Evolutionary conservation across 345 rosid genomes (phyloP).

Genomic region (Combretum micranthum): DNA sequence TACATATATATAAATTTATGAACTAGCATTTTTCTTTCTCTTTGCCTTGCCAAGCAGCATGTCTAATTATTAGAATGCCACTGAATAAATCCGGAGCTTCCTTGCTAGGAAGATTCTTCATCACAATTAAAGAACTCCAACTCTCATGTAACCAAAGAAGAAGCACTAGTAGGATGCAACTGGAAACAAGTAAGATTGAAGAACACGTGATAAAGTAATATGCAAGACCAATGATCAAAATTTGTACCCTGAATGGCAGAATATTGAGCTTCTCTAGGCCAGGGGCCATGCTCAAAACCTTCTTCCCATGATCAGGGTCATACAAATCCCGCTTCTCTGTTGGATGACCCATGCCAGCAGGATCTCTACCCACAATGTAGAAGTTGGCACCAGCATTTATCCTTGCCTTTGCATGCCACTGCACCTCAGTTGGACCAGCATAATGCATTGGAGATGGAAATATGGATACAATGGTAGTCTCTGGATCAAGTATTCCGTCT

Average conservation of each 20-base stretch:
- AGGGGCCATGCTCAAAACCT: conserved; percentile 96
- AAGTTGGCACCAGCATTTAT: conserved; percentile 96
- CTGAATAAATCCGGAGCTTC: too few species aligned
- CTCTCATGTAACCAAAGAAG: too few species aligned
- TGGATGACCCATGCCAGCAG: conserved; percentile 98
- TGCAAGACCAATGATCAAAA: not conserved
- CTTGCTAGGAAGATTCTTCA: too few species aligned
- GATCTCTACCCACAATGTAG: conserved; percentile 97
- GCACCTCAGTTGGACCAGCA: conserved; percentile 99
- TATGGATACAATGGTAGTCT: conserved; percentile 86
- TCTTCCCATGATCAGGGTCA: conserved; percentile 95
- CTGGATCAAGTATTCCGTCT: conserved; percentile 87
- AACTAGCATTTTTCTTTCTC: too few species aligned
- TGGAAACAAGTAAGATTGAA: not conserved
- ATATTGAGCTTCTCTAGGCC: conserved; percentile 92
- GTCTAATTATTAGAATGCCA: too few species aligned
- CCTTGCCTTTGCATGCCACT: conserved; percentile 99
- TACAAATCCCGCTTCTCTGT: conserved; percentile 89
- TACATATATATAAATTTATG: too few species aligned
- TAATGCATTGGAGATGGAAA: conserved; percentile 98
- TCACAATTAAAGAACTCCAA: too few species aligned
- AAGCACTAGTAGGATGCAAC: too few species aligned
- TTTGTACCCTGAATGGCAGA: conserved; percentile 82
- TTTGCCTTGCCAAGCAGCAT: too few species aligned
- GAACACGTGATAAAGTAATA: not conserved